Percentiles rank a stretch among this genome's conserved stretches.
Conservation (phyloP, 192 early-diverging fungal genomes). For the Entomortierella parvispora region DNA sequence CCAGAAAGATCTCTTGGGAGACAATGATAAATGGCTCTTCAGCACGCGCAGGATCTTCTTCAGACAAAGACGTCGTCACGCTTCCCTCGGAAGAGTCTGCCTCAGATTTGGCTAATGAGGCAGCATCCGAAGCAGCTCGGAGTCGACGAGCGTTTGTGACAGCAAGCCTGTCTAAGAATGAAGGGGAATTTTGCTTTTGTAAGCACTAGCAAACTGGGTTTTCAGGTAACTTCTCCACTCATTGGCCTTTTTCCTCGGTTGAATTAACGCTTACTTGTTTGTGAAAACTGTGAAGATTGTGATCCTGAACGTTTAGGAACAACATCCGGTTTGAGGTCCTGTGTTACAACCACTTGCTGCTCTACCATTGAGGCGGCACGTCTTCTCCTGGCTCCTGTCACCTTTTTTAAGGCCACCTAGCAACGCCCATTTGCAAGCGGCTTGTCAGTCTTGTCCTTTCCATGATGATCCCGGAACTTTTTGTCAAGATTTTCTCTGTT, state of each 20-base stretch:
- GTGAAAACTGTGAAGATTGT: constrained; percentile 30
- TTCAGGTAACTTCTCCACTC: too few relatives aligned
- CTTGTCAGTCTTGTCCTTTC: too few relatives aligned
- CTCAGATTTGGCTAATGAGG: constrained; percentile 36
- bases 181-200: neutral
- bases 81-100: constrained; percentile 29
- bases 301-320: constrained; percentile 24
- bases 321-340: constrained; percentile 19
- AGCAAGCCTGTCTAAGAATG: constrained; percentile 26
- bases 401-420: constrained; percentile 48
- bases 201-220: too few relatives aligned
- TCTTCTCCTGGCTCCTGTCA: constrained; percentile 40
- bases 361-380: constrained; percentile 48
- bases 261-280: constrained; percentile 49
- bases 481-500: too few relatives aligned
- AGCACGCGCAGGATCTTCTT: constrained; percentile 17
- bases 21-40: constrained; percentile 47
- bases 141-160: constrained; percentile 34
- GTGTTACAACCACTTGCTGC: constrained; percentile 27
- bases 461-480: too few relatives aligned
- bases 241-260: too few relatives aligned
- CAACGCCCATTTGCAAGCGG: too few relatives aligned
- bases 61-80: constrained; percentile 15
- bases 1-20: constrained; percentile 64
- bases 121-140: constrained; percentile 43